Evolutionary conservation across 306 rosid genomes (phyloP), one percentile per base, ranked within the genome.

Genomic region (Senna tora): DNA sequence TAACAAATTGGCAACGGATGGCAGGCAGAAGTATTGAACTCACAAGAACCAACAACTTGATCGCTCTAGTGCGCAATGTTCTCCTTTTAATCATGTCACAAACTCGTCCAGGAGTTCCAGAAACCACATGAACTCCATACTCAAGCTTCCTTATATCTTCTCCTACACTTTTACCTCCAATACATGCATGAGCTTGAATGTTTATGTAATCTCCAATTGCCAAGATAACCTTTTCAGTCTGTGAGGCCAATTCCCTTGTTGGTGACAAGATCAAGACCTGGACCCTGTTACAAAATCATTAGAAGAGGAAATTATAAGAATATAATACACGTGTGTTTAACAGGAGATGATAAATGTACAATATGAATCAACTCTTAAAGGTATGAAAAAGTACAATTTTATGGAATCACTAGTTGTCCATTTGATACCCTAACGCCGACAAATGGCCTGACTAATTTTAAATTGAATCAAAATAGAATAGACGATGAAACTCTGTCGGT

Each of bases 1-100:
- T 41, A 13, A 32, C 16, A 64, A 50, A 19, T 7, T 30, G 11
- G 45, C 38, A 59, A 66, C 13, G 11, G 21, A 57, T 15, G 45
- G 39, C 65, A 64, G 25, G 28, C 42, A 56, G 64, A 21, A 43
- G 60, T 46, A 45, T 67, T 36, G 21, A 67, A 88, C 93, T 78
- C 59, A 95, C 97, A 11, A 95, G 88, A 78, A 95, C 78, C 51
- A 95, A 79, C 76, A 95, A 63, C 67, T 95, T 95, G 68, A 95
- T 95, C 56, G 94, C 90, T 76, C 97, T 84, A 4, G 99, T 95
- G 61, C 97, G 95, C 73, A 95, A 72, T 1, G 97, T 91, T 80
- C 99, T 91, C 85, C 99, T 89, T 69, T 95, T 95, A 61, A 95
- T 95, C 99, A 95, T 95, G 78, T 95, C 99, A 78, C 97, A 91